These are phyloP conservation scores for Xerocomus spinulosus DNA, from an alignment of 768 basidiomycete genomes.

Conservation along the genomic window DNA sequence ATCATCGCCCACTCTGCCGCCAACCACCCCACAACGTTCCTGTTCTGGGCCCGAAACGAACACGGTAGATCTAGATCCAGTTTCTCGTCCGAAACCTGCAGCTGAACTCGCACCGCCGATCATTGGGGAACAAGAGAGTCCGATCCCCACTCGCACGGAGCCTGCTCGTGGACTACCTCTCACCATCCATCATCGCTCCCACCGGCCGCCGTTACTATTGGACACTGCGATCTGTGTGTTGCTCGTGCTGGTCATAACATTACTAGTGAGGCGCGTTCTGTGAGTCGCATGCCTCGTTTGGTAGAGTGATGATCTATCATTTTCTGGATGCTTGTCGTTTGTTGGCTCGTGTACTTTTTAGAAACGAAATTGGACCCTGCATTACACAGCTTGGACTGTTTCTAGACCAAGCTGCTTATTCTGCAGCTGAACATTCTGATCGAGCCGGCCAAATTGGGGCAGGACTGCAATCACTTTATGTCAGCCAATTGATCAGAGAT, in stretches of 20 bases:
- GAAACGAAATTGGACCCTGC: constrained; percentile 3
- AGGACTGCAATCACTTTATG: constrained; percentile 16
- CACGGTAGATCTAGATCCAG: constrained; percentile 15
- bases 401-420: constrained; percentile 23
- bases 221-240: constrained; percentile 74
- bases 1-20: constrained; percentile 11
- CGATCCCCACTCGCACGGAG: constrained; percentile 7
- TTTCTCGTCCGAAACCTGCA: constrained; percentile 12
- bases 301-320: constrained; percentile 20
- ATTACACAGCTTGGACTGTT: constrained; percentile 14
- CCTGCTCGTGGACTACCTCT: constrained; percentile 17
- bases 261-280: constrained; percentile 58
- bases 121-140: constrained; percentile 9
- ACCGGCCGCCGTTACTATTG: constrained; percentile 56
- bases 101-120: constrained; percentile 9
- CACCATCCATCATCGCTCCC: constrained; percentile 16
- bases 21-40: constrained; percentile 19
- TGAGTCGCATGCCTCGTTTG: constrained; percentile 26
- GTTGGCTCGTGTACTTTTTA: constrained; percentile 19
- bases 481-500: constrained; percentile 24
- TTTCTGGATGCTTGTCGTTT: constrained; percentile 7
- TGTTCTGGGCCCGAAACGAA: constrained; percentile 8
- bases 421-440: constrained; percentile 21
- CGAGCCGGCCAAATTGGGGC: constrained; percentile 15
- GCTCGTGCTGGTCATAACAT: constrained; percentile 60